These are phyloP conservation scores for Arthrobotrys musiformis DNA, from an alignment of 2,329 filamentous ascomycete species.

Conservation along the genomic window DNA sequence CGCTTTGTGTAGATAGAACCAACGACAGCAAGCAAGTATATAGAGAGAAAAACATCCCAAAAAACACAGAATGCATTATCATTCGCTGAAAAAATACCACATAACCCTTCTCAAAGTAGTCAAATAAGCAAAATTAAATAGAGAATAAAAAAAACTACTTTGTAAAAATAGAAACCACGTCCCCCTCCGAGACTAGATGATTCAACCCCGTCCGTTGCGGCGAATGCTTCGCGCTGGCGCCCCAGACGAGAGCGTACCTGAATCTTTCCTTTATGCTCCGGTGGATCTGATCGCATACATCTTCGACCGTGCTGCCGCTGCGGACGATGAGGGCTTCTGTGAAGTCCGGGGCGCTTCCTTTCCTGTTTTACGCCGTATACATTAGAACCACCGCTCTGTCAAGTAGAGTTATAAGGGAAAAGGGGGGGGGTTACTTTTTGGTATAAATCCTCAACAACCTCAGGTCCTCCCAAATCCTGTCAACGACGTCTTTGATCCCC, in stretches of 20 bases:
- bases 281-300: constrained; percentile 96
- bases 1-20: no score
- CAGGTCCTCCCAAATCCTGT: constrained; percentile 93
- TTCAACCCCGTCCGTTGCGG: constrained; percentile 90
- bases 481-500: constrained; percentile 91
- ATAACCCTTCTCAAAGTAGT: no score
- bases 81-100: no score
- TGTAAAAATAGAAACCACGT: constrained; percentile 74
- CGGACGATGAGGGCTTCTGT: constrained; percentile 91
- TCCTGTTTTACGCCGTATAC: constrained; percentile 66
- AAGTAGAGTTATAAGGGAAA: not conserved
- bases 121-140: no score
- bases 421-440: constrained; percentile 69
- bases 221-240: constrained; percentile 91
- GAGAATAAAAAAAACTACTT: constrained; percentile 61
- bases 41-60: no score
- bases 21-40: no score
- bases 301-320: constrained; percentile 87
- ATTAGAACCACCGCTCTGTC: no score
- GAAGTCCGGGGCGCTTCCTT: constrained; percentile 90
- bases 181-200: constrained; percentile 78
- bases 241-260: constrained; percentile 98
- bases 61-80: no score
- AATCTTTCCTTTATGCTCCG: constrained; percentile 96
- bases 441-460: constrained; percentile 92